Conservation (phyloP, 371 early-diverging fungal genomes). For the Mortierella polycephala region DNA sequence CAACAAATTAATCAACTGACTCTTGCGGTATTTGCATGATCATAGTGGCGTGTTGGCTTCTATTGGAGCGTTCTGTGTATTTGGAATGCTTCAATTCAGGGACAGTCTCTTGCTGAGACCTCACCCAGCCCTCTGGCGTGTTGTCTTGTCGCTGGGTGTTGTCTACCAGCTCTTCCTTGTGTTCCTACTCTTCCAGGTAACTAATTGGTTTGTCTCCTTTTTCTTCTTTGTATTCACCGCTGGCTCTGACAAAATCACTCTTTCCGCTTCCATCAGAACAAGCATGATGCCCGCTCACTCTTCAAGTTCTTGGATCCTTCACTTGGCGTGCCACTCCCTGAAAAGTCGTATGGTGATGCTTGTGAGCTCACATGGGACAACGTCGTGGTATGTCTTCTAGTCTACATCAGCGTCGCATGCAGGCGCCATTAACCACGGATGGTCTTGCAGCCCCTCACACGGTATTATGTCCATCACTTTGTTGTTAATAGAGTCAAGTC, state of each 20-base stretch:
- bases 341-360: slow-evolving; percentile 90
- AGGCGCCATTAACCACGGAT: neutral
- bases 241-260: too few species aligned
- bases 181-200: slow-evolving; percentile 90
- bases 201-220: neutral
- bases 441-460: neutral
- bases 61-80: slow-evolving; percentile 78
- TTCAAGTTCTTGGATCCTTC: slow-evolving; percentile 83
- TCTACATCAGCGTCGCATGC: neutral
- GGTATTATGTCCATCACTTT: neutral
- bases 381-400: slow-evolving; percentile 65
- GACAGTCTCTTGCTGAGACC: slow-evolving; percentile 96
- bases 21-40: neutral
- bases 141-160: slow-evolving; percentile 85
- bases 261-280: slow-evolving; percentile 66
- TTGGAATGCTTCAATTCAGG: slow-evolving; percentile 88
- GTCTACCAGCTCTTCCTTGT: slow-evolving; percentile 89
- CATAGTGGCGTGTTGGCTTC: slow-evolving; percentile 72
- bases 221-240: neutral
- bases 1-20: neutral
- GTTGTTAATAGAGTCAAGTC: slow-evolving; percentile 71
- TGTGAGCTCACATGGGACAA: slow-evolving; percentile 85
- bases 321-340: slow-evolving; percentile 87
- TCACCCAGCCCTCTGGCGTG: slow-evolving; percentile 95
- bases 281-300: slow-evolving; percentile 82